Evolutionary conservation across 2,329 filamentous ascomycete genomes (phyloP).

Genomic region (Pochonia chlamydosporia): DNA sequence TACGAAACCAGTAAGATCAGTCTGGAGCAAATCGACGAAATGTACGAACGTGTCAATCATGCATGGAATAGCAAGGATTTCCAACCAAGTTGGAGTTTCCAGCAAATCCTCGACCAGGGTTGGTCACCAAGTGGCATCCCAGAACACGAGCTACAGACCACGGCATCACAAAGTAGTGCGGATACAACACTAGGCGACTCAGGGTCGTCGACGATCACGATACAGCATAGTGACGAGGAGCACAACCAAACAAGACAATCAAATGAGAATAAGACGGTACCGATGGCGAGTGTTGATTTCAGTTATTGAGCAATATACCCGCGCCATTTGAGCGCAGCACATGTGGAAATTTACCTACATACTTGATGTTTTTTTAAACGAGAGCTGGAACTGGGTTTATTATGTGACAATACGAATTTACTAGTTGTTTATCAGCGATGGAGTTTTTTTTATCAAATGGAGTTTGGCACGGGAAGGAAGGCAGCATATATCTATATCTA

Average conservation of each 20-base stretch:
- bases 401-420: slow-evolving; percentile 6
- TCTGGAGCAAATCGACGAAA: slow-evolving; percentile 72
- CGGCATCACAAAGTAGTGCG: slow-evolving; percentile 37
- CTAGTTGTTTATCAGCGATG: slow-evolving; percentile 8
- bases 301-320: slow-evolving; percentile 40
- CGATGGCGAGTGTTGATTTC: slow-evolving; percentile 56
- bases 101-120: slow-evolving; percentile 57
- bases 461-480: not conserved
- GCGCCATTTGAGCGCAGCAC: not conserved
- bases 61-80: slow-evolving; percentile 67
- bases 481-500: not conserved
- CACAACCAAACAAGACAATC: slow-evolving; percentile 30
- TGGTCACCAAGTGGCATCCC: slow-evolving; percentile 52
- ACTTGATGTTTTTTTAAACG: not conserved
- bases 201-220: slow-evolving; percentile 34
- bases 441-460: slow-evolving; percentile 8
- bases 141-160: slow-evolving; percentile 45
- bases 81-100: slow-evolving; percentile 64
- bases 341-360: slow-evolving; percentile 1
- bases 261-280: slow-evolving; percentile 44
- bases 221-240: slow-evolving; percentile 24
- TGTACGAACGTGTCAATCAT: slow-evolving; percentile 65
- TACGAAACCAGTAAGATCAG: slow-evolving; percentile 74
- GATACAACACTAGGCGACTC: slow-evolving; percentile 34
- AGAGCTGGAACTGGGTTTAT: not conserved